phyloP scores from a whole-genome alignment of 805 yeast genomes.

The Candida orba region DNA sequence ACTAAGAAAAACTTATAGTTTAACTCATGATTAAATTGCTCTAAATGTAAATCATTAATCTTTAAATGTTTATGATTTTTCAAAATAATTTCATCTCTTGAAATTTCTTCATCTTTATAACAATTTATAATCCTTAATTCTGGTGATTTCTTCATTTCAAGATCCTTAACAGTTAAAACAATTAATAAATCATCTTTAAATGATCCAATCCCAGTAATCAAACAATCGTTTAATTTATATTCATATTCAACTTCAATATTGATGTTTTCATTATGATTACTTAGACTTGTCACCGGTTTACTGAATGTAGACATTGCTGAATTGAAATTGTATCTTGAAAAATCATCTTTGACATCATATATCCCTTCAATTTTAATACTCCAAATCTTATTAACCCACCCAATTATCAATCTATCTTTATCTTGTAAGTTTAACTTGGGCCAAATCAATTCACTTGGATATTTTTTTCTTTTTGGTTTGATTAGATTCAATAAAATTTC shows the following conservation, averaged over 20 bases:
- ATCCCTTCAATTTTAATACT: slow-evolving; percentile 39
- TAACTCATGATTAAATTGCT: slow-evolving; percentile 38
- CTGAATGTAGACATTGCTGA: slow-evolving; percentile 38
- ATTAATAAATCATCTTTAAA: slow-evolving; percentile 66
- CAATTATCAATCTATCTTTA: slow-evolving; percentile 58
- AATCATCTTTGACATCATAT: slow-evolving; percentile 4
- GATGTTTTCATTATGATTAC: slow-evolving; percentile 26
- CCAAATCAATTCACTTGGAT: slow-evolving; percentile 72
- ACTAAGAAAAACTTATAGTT: slow-evolving; percentile 53
- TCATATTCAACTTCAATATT: slow-evolving; percentile 37
- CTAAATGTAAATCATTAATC: slow-evolving; percentile 72
- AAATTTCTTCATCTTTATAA: slow-evolving; percentile 59
- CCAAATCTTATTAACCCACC: slow-evolving; percentile 84
- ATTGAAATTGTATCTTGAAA: slow-evolving; percentile 13
- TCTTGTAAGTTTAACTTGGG: slow-evolving; percentile 69
- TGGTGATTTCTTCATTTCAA: slow-evolving; percentile 40
- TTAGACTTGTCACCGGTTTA: slow-evolving; percentile 31
- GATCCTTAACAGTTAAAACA: slow-evolving; percentile 44
- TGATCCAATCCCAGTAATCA: slow-evolving; percentile 74
- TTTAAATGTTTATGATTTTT: slow-evolving; percentile 53
- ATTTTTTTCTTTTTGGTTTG: slow-evolving; percentile 43
- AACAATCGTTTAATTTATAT: slow-evolving; percentile 29
- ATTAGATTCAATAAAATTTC: slow-evolving; percentile 43
- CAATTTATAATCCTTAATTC: slow-evolving; percentile 68
- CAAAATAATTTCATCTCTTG: slow-evolving; percentile 72